phyloP scores from a whole-genome alignment of 2,329 filamentous ascomycete species.

The Blastomyces silverae region DNA sequence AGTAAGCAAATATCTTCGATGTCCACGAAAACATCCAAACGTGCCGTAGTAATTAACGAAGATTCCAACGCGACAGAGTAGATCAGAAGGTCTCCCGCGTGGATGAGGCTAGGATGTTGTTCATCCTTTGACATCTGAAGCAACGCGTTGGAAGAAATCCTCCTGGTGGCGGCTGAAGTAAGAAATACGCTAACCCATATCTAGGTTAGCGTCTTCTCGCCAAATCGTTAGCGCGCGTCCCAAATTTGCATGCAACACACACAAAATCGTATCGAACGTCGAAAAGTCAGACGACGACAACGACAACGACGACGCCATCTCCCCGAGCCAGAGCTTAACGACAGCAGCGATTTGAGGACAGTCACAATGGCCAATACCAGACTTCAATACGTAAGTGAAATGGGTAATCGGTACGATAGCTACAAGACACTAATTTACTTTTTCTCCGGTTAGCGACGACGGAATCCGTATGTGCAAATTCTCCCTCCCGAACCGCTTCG shows the following conservation, averaged over 20 bases:
- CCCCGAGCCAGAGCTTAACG: constrained; percentile 36
- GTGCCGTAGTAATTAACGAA: not conserved
- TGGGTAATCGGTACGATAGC: not conserved
- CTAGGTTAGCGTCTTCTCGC: constrained; percentile 32
- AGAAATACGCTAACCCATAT: constrained; percentile 24
- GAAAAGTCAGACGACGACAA: constrained; percentile 41
- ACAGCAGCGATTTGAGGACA: constrained; percentile 39
- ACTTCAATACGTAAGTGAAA: constrained; percentile 44
- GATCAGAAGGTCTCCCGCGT: not conserved
- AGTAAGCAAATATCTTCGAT: not conserved
- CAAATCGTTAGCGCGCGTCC: constrained; percentile 36
- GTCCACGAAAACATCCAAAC: not conserved
- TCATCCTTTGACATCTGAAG: constrained; percentile 11
- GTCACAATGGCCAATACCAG: constrained; percentile 49
- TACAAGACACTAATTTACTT: constrained; percentile 28
- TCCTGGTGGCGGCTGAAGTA: constrained; percentile 33
- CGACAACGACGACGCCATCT: constrained; percentile 38
- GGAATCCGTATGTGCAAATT: constrained; percentile 62
- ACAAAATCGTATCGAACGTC: constrained; percentile 36
- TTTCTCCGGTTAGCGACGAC: constrained; percentile 56
- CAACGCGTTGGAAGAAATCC: constrained; percentile 20
- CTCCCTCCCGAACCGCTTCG: constrained; percentile 14
- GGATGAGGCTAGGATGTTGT: not conserved
- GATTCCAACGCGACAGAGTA: constrained; percentile 6
- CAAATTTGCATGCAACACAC: constrained; percentile 38